Conservation (phyloP, 345 rosid species). For the Lepidium didymum region DNA sequence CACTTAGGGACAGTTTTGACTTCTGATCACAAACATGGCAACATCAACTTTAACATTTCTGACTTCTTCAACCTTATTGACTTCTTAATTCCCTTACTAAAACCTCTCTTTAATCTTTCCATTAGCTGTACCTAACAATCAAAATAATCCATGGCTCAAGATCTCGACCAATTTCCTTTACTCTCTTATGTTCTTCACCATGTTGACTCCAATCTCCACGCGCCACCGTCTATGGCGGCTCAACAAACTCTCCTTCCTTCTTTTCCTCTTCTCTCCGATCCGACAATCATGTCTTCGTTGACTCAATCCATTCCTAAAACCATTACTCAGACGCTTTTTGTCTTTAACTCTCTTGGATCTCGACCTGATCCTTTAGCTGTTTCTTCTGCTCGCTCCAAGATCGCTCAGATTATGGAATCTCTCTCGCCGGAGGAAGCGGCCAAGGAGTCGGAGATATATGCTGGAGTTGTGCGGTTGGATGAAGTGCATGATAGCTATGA, state of each 20-base stretch:
- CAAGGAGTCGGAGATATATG: conserved; percentile 44
- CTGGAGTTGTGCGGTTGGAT: conserved; percentile 53
- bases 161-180: conserved; percentile 46
- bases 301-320: conserved; percentile 43
- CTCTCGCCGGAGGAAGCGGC: conserved; percentile 42
- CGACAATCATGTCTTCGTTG: conserved; percentile 41
- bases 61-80: conserved; percentile 14
- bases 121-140: background rate
- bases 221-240: conserved; percentile 34
- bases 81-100: background rate
- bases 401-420: conserved; percentile 36
- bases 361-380: conserved; percentile 67
- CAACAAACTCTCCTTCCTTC: conserved; percentile 29
- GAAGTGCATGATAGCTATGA: conserved; percentile 58
- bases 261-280: conserved; percentile 43
- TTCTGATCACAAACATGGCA: conserved; percentile 4
- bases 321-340: conserved; percentile 44
- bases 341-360: conserved; percentile 62
- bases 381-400: conserved; percentile 52
- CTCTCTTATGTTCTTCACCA: conserved; percentile 54
- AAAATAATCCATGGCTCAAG: conserved; percentile 41
- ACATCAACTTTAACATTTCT: conserved; percentile 9
- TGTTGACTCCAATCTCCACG: conserved; percentile 29
- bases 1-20: background rate
- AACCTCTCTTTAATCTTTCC: background rate